Evolutionary conservation across 805 yeast species (phyloP), one percentile per base, ranked within the genome.

Genomic region (Monosporozyma solicola): DNA sequence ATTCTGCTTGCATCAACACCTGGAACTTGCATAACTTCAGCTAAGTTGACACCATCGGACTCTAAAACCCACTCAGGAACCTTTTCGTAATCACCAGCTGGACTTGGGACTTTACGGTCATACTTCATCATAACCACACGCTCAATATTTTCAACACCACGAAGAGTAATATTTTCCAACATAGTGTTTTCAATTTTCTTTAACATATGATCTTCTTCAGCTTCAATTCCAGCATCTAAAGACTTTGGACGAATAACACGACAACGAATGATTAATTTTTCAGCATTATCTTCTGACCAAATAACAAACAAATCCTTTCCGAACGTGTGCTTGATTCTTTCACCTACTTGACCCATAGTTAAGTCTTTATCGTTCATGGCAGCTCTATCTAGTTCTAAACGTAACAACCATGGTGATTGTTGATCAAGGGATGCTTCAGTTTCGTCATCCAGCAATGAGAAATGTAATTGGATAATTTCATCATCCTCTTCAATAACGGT

Each of bases 271-370:
- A 94, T 85, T 72, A 94, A 84, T 72, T 90, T 91, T 60, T 92
- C 97, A 47, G 97, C 97, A 65, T 94, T 92, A 76, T 94, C 99
- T 77, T 95, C 99, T 48, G 97, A 89, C 98, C 99, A 94, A 65
- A 94, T 94, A 43, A 94, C 96, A 65, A 92, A 94, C 73, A 94
- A 74, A 72, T 94, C 99, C 62, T 90, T 95, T 52, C 91, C 95
- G 70, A 94, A 94, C 57, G 87, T 85, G 66, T 87, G 91, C 58
- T 90, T 85, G 56, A 94, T 94, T 76, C 85, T 90, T 62, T 90
- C 95, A 29, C 99, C 97, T 53, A 94, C 98, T 74, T 94, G 97
- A 59, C 95, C 87, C 97, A 95, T 94, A 4, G 96, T 88, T 68
- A 94, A 80, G 71, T 94, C 97, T 72, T 94, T 90, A 75, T 94